Base-by-base conservation (phyloP, 495 filamentous ascomycete genomes). In the Xeromyces bisporus region DNA sequence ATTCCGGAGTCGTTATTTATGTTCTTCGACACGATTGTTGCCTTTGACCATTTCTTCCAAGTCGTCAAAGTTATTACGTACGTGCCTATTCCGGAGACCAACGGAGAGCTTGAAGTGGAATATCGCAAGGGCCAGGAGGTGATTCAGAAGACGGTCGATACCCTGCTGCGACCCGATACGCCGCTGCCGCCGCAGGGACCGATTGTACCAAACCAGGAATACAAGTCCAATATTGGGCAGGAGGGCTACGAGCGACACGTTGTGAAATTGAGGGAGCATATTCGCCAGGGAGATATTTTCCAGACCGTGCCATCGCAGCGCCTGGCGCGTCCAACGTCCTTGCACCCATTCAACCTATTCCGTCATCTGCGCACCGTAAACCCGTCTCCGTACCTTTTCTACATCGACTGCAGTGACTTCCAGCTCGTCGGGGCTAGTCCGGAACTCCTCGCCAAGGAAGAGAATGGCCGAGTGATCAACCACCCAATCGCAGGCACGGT, bases 261-360 rank as follows among this genome's bases (percentile, higher is more conserved):
- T 33, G 71, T 60, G 2, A 58, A 47, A 6, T 59, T 97, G 33
- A 93, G 93, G 56, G 56, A 77, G 42, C 87, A 94, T 61, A 96
- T 97, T 41, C 62, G 66, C 41, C 68, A 70, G 28, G 89, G 89
- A 29, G 81, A 93, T 60, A 94, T 97, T 48, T 94, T 97, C 60
- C 89, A 97, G 52, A 80, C 84, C 0, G 89, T 96, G 2, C 89
- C 89, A 1, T 93, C 84, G 16, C 89, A 97, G 56, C 74, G 89
- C 26, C 75, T 94, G 46, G 78, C 85, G 0, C 71, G 89, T 9
- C 82, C 85, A 13, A 97, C 89, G 8, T 68, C 69, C 23, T 66
- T 97, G 14, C 89, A 96, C 50, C 85, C 89, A 0, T 97, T 92
- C 66, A 97, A 97, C 64, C 85, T 97, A 53, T 97, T 96, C 69